Evolutionary conservation across 495 filamentous ascomycete species (phyloP), one percentile per base, ranked within the genome.

Genomic region (Thermothielavioides terrestris): DNA sequence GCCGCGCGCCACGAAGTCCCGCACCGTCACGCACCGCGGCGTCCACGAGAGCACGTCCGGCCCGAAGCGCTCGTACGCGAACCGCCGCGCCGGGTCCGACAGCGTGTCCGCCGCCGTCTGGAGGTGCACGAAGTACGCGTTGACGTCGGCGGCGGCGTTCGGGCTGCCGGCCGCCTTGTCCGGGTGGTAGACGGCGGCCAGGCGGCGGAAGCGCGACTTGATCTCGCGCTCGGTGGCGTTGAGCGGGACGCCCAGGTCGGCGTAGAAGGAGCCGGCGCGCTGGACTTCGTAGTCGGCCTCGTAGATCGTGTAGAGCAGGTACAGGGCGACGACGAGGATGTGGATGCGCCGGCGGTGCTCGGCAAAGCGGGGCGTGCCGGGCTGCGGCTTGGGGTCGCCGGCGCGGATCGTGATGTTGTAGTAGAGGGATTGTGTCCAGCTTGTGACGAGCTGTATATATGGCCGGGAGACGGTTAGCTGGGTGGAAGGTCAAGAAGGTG

Each of bases 61-160:
- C 0, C 92, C 92, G 66, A 95, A 94, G 11, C 90, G 80, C 56
- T 97, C 89, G 65, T 98, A 98, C 3, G 89, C 92, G 62, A 90
- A 94, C 38, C 90, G 80, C 66, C 80, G 84, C 6, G 80, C 81
- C 3, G 89, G 82, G 60, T 95, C 81, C 0, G 78, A 60, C 12
- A 98, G 78, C 10, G 85, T 87, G 56, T 98, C 92, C 50, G 90
- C 81, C 9, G 89, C 89, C 12, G 78, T 72, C 65, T 86, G 88
- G 55, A 97, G 74, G 60, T 83, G 79, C 17, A 95, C 78, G 60
- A 92, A 97, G 69, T 84, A 82, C 4, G 71, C 67, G 21, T 70
- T 72, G n/a, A 62, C 50, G 12, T 59, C 62, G 35, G 51, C 50
- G 27, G 57, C 51, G 11, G 50, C 54, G 27, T 39, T 12, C 10